Percentiles rank a stretch among this genome's conserved stretches.
These are phyloP conservation scores for Anacardium occidentale DNA, from an alignment of 345 rosid species.

Conservation along the genomic window DNA sequence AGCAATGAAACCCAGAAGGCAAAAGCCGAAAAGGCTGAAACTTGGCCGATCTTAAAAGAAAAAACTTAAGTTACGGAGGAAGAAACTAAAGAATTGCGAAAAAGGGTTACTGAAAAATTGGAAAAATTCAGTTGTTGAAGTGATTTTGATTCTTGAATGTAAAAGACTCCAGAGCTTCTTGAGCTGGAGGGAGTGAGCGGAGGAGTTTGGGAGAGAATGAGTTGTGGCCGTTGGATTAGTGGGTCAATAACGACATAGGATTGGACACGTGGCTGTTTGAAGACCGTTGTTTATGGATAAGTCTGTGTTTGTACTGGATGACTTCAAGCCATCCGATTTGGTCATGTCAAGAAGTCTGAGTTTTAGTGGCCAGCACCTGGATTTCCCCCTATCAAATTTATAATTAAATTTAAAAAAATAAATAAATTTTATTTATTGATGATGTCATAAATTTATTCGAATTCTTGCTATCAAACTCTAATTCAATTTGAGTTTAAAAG, in stretches of 20 bases:
- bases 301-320: conserved; percentile 7
- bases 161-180: not conserved
- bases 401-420: no score
- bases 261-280: conserved; percentile 25
- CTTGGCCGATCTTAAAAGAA: not conserved
- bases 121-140: not conserved
- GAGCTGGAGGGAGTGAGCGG: not conserved
- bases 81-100: not conserved
- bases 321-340: conserved; percentile 23
- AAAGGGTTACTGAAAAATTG: not conserved
- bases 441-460: no score
- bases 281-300: conserved; percentile 42
- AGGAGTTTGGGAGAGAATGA: not conserved
- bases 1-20: not conserved
- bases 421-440: no score
- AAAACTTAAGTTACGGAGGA: not conserved
- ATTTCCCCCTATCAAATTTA: not conserved
- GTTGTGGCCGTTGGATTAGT: conserved; percentile 23
- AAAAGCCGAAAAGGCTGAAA: no score
- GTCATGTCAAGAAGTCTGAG: conserved; percentile 16
- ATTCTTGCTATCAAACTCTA: no score
- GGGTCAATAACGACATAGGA: conserved; percentile 7
- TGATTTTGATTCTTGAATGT: not conserved
- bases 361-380: conserved; percentile 6
- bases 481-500: no score